Evolutionary conservation across 2,329 filamentous ascomycete genomes (phyloP).

Genomic region (Cladosporium sp.): DNA sequence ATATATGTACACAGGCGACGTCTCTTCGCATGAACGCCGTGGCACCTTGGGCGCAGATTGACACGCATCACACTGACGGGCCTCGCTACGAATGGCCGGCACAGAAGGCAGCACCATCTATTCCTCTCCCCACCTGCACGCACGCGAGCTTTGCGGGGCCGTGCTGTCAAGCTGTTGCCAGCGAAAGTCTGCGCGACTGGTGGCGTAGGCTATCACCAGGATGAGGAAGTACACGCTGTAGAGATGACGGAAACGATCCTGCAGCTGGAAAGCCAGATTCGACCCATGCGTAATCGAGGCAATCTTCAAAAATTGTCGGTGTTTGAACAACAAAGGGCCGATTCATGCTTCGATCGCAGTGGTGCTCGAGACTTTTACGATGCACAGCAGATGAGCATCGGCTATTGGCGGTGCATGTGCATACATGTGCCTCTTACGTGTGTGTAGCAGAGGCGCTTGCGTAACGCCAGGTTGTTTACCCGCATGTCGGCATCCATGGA

Average conservation of each 20-base stretch:
- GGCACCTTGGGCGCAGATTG: constrained; percentile 8
- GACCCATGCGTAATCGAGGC: background rate
- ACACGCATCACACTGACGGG: constrained; percentile 5
- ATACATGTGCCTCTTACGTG: constrained; percentile 5
- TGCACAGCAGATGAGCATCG: background rate
- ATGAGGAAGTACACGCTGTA: background rate
- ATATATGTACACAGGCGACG: constrained; percentile 12
- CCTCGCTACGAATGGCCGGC: background rate
- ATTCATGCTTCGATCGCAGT: background rate
- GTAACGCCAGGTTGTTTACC: constrained; percentile 7
- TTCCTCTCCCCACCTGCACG: background rate
- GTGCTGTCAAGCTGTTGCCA: background rate
- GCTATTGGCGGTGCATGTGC: constrained; percentile 10
- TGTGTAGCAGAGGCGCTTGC: constrained; percentile 6
- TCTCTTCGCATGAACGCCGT: constrained; percentile 9
- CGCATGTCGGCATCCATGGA: background rate
- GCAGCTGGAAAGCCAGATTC: background rate
- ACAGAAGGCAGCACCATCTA: background rate
- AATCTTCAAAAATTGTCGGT: background rate
- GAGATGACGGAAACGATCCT: constrained; percentile 1
- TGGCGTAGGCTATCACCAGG: constrained; percentile 1
- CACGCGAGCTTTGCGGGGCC: background rate
- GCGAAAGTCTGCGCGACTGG: background rate
- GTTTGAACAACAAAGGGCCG: constrained; percentile 11
- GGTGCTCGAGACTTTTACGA: background rate